phyloP scores from a whole-genome alignment of 2,329 filamentous ascomycete genomes.

The Nigrospora oryzae region DNA sequence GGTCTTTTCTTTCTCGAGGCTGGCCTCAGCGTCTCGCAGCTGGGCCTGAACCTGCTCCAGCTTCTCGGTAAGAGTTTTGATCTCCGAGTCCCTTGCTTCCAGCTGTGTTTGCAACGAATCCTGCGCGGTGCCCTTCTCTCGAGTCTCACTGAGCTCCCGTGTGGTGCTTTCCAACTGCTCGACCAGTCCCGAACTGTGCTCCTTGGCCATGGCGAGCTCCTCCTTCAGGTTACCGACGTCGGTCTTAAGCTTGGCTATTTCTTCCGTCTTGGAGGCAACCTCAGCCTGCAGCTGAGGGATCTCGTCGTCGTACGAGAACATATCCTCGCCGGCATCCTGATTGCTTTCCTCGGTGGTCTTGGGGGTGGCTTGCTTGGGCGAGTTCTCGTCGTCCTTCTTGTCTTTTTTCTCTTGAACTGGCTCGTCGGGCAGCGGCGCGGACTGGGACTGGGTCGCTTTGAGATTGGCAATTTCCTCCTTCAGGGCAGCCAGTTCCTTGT shows the following conservation, averaged over 20 bases:
- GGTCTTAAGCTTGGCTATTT: constrained; percentile 61
- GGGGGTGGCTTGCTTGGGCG: constrained; percentile 10
- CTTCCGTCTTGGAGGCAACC: constrained; percentile 58
- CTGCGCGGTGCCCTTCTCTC: constrained; percentile 28
- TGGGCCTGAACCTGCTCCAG: constrained; percentile 33
- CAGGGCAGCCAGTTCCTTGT: constrained; percentile 53
- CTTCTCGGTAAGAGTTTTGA: constrained; percentile 40
- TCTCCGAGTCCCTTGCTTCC: constrained; percentile 36
- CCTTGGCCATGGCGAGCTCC: constrained; percentile 63
- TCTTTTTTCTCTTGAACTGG: constrained; percentile 8
- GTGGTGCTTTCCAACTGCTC: constrained; percentile 61
- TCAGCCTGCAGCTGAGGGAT: constrained; percentile 73
- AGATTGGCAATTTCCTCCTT: constrained; percentile 54
- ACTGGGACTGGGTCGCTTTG: constrained; percentile 22
- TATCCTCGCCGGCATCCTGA: constrained; percentile 50
- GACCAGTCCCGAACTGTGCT: constrained; percentile 60
- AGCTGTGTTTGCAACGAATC: constrained; percentile 42
- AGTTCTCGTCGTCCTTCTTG: constrained; percentile 19
- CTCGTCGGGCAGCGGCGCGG: constrained; percentile 4
- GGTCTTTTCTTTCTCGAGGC: constrained; percentile 21
- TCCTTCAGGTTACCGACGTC: constrained; percentile 61
- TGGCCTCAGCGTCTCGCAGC: constrained; percentile 33
- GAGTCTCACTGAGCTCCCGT: constrained; percentile 47
- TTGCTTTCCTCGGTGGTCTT: constrained; percentile 24
- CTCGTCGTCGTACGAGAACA: constrained; percentile 91